Base-by-base conservation (phyloP, 2,329 filamentous ascomycete genomes). In the Corniculantispora saksenae region DNA sequence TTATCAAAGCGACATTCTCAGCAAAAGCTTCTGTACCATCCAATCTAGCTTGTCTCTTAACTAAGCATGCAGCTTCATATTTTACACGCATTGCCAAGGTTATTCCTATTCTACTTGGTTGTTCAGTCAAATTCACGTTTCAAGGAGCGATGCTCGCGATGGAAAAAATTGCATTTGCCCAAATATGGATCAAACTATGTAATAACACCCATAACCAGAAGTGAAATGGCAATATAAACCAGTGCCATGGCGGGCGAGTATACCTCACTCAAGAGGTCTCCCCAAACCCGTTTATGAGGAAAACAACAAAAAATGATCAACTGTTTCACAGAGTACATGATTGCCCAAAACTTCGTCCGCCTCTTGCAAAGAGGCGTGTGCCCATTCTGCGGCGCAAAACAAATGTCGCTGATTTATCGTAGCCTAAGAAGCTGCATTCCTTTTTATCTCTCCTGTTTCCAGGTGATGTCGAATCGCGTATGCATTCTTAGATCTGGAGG, bases 401-500 rank as follows among this genome's bases (percentile, higher is more conserved):
- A 50, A 53, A 53, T 8, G 10, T 29, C 47, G 29, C 29, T 38
- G 13, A n/a, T 21, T 32, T 21, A 23, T 50, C 57, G 13, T 50
- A 50, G 45, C 1, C 29, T 25, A 5, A 25, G 12, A 35, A 13
- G 3, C 19, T 17, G 27, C 43, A 3, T 12, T 27, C 15, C 40
- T 10, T 13, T 3, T 56, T 27, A n/a, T n/a, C n/a, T n/a, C n/a
- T 9, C 27, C 38, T 13, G 38, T 43, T 43, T 43, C 38, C 38
- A 13, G 38, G n/a, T n/a, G n/a, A 8, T 8, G 35, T 38, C 35
- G 35, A 38, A 38, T n/a, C n/a, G n/a, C n/a, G n/a, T n/a, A 38
- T 38, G 35, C 35, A 13, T n/a, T 4, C 1, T 66, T 63, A 66
- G 17, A 54, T 21, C 45, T 63, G 35, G 27, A 70, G 66, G 23